phyloP scores from a whole-genome alignment of 495 filamentous ascomycete species.

The Cairneyella variabilis region DNA sequence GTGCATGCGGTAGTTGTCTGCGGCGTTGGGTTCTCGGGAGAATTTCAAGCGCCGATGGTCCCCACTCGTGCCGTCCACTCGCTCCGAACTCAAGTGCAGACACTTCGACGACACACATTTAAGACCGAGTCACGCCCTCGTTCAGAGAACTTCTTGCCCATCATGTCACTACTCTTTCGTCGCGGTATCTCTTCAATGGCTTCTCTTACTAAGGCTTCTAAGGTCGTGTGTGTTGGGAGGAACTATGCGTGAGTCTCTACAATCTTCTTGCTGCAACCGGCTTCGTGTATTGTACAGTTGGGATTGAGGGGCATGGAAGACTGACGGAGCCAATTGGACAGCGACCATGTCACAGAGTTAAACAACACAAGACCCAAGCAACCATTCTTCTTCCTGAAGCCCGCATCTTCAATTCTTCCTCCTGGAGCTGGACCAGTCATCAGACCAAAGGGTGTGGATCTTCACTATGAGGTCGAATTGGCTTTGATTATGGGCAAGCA shows the following conservation, averaged over 20 bases:
- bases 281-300: too few species aligned
- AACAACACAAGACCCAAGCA: slow-evolving; percentile 80
- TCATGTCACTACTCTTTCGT: slow-evolving; percentile 26
- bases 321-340: slow-evolving; percentile 35
- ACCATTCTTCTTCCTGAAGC: slow-evolving; percentile 99
- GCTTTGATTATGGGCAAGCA: slow-evolving; percentile 79
- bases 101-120: not conserved
- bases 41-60: not conserved
- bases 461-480: slow-evolving; percentile 96
- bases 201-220: slow-evolving; percentile 66
- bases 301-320: not conserved
- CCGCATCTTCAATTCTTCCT: slow-evolving; percentile 72
- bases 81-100: not conserved
- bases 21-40: not conserved
- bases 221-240: slow-evolving; percentile 94
- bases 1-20: not conserved
- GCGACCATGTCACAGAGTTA: slow-evolving; percentile 92
- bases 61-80: slow-evolving; percentile 5
- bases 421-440: slow-evolving; percentile 79
- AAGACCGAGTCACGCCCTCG: too few species aligned
- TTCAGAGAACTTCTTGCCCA: slow-evolving; percentile 8
- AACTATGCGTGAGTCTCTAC: slow-evolving; percentile 81
- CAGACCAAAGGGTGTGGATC: slow-evolving; percentile 70
- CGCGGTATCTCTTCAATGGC: slow-evolving; percentile 49
- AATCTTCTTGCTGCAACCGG: not conserved